These are phyloP conservation scores for Sodiomyces alkalinus DNA, from an alignment of 2,329 filamentous ascomycete genomes.

Conservation along the genomic window DNA sequence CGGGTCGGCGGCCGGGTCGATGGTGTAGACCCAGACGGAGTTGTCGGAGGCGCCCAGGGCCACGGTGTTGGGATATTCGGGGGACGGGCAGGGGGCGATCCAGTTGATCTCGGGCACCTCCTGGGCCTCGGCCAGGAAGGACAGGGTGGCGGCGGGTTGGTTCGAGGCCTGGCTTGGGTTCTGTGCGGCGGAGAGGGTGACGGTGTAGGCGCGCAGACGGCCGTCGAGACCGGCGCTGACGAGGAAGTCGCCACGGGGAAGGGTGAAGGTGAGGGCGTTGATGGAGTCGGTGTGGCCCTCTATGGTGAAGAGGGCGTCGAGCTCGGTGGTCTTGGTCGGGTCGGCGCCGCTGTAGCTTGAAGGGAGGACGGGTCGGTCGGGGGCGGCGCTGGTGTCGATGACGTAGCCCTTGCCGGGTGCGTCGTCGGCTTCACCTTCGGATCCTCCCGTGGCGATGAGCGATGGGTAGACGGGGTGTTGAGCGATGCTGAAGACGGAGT, in stretches of 20 bases:
- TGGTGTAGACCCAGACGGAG: constrained; percentile 89
- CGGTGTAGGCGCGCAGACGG: constrained; percentile 55
- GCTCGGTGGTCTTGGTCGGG: constrained; percentile 31
- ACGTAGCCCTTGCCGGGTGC: constrained; percentile 71
- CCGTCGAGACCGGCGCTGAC: constrained; percentile 85
- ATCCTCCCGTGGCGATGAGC: constrained; percentile 76
- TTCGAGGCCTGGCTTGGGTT: too few species aligned
- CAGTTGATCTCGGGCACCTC: constrained; percentile 96
- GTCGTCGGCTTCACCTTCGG: constrained; percentile 41
- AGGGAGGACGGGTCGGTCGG: constrained; percentile 54
- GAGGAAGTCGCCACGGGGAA: constrained; percentile 68
- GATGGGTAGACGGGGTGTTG: constrained; percentile 70
- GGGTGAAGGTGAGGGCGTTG: constrained; percentile 72
- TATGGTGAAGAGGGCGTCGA: constrained; percentile 55
- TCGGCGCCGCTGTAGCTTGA: constrained; percentile 49
- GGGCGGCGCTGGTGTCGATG: constrained; percentile 56
- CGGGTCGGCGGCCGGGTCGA: constrained; percentile 48
- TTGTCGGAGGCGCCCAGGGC: constrained; percentile 84
- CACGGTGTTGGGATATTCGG: constrained; percentile 60
- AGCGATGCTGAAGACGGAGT: constrained; percentile 89
- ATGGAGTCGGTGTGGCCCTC: constrained; percentile 90
- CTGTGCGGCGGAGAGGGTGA: constrained; percentile 28
- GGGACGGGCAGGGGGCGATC: constrained; percentile 60
- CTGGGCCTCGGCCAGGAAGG: constrained; percentile 60
- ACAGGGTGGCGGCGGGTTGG: constrained; percentile 28